Percentiles rank a stretch among this genome's conserved stretches.
Evolutionary conservation across 2,329 filamentous ascomycete genomes (phyloP).

Genomic region (Fusarium coffeatum): DNA sequence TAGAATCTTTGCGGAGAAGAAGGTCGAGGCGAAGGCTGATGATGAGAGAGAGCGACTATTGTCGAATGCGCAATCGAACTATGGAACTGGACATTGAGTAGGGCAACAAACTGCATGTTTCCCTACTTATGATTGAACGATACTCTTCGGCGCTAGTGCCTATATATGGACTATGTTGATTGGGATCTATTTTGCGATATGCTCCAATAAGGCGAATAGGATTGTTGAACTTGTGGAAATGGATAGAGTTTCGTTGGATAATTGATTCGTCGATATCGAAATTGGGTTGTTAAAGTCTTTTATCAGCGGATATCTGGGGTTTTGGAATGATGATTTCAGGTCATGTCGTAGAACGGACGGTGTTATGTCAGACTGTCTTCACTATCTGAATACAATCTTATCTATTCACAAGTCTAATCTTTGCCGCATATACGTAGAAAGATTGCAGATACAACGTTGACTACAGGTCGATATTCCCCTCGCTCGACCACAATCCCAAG

Average conservation of each 20-base stretch:
- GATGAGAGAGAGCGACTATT: conserved; percentile 30
- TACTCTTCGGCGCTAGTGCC: neutral
- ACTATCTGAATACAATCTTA: neutral
- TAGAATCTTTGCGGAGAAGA: conserved; percentile 28
- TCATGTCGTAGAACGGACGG: neutral
- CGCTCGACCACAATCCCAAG: neutral
- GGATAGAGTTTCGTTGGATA: neutral
- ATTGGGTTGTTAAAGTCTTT: neutral
- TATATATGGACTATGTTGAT: no score
- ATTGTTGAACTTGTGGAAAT: neutral
- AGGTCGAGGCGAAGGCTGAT: conserved; percentile 23
- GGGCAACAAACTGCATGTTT: neutral
- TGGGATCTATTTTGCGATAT: neutral
- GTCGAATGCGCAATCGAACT: conserved; percentile 11
- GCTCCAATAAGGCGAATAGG: accelerated
- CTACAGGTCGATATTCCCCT: conserved; percentile 3
- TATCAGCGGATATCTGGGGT: neutral
- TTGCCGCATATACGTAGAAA: neutral
- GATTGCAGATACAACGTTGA: neutral
- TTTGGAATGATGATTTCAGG: no score
- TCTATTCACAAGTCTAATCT: no score
- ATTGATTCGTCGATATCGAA: neutral
- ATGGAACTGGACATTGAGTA: conserved; percentile 11
- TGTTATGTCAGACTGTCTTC: neutral
- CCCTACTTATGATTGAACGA: neutral